A percentile compares a stretch with the other conserved stretches of the same genome.
phyloP scores from a whole-genome alignment of 164 flowering plant genomes.

The Kalanchoe fedtschenkoi region DNA sequence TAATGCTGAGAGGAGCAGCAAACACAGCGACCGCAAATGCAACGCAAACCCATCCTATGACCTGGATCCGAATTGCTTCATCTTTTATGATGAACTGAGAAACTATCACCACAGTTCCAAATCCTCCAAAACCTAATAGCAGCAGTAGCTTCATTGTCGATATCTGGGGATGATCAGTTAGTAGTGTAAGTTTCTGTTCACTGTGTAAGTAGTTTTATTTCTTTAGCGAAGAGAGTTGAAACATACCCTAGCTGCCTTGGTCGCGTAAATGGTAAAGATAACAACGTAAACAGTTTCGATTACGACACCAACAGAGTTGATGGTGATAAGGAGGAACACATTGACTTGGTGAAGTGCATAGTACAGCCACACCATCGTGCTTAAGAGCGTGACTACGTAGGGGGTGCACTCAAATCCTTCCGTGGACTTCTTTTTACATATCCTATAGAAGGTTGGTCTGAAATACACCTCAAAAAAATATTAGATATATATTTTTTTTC shows the following conservation, averaged over 20 bases:
- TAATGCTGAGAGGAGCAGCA: conserved; percentile 15
- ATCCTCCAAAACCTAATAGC: conserved; percentile 16
- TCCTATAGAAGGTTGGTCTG: conserved; percentile 15
- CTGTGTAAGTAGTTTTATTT: too few relatives aligned
- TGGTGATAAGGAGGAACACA: conserved; percentile 37
- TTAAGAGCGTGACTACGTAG: conserved; percentile 40
- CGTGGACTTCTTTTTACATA: conserved; percentile 41
- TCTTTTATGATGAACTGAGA: conserved; percentile 14
- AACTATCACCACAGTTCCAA: conserved; percentile 12
- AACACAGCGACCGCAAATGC: conserved; percentile 9
- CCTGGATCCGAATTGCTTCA: not conserved
- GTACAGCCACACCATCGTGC: conserved; percentile 49
- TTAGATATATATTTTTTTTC: not conserved
- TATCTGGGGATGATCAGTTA: too few relatives aligned
- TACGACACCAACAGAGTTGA: conserved; percentile 35
- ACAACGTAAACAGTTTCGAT: conserved; percentile 29
- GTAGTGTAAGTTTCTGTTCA: not conserved
- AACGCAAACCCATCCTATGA: conserved; percentile 17
- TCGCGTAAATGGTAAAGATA: conserved; percentile 28
- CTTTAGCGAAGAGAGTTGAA: not conserved
- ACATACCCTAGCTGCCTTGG: conserved; percentile 31
- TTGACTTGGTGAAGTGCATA: conserved; percentile 35
- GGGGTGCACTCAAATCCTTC: conserved; percentile 51
- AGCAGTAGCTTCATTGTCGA: conserved; percentile 18
- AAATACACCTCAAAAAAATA: not conserved